Percentiles rank a stretch among this genome's conserved stretches.
Evolutionary conservation across 176 grass and related monocot species (phyloP).

Genomic region (Oryza meridionalis): DNA sequence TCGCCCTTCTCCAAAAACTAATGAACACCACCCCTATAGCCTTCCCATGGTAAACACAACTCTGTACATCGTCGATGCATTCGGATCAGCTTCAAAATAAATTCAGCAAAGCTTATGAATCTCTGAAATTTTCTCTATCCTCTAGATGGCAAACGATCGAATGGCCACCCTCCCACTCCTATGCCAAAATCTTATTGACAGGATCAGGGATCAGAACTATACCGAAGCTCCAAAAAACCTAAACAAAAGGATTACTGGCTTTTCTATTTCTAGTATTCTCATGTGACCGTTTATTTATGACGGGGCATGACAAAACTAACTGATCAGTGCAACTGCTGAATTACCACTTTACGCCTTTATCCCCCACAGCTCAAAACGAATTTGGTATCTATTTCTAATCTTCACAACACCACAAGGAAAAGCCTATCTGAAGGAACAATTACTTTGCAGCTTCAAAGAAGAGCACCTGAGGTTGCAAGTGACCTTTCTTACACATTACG

Average conservation of each 20-base stretch:
- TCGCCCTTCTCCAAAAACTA: background rate
- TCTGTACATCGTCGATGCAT: slow-evolving; percentile 48
- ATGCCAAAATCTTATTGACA: slow-evolving; percentile 38
- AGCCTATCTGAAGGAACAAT: slow-evolving; percentile 45
- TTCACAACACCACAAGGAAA: slow-evolving; percentile 28
- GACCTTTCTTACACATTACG: slow-evolving; percentile 89
- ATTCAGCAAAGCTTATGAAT: background rate
- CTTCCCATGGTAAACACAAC: slow-evolving; percentile 22
- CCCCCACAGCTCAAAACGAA: slow-evolving; percentile 35
- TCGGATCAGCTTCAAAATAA: slow-evolving; percentile 9
- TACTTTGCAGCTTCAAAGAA: slow-evolving; percentile 91
- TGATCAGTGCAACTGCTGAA: slow-evolving; percentile 28
- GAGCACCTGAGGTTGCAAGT: slow-evolving; percentile 98
- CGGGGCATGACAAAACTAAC: slow-evolving; percentile 22
- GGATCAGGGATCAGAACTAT: slow-evolving; percentile 40
- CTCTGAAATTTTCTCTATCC: background rate
- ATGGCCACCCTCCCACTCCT: slow-evolving; percentile 28
- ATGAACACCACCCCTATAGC: background rate
- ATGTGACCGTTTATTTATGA: slow-evolving; percentile 37
- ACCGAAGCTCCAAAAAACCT: slow-evolving; percentile 13
- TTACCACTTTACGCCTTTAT: slow-evolving; percentile 33
- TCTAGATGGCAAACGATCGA: slow-evolving; percentile 15
- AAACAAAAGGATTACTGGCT: slow-evolving; percentile 17
- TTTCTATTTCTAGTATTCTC: slow-evolving; percentile 29
- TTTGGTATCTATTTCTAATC: slow-evolving; percentile 46